Base-by-base conservation (phyloP, 306 rosid species). In the Sechiopsis laciniata region DNA sequence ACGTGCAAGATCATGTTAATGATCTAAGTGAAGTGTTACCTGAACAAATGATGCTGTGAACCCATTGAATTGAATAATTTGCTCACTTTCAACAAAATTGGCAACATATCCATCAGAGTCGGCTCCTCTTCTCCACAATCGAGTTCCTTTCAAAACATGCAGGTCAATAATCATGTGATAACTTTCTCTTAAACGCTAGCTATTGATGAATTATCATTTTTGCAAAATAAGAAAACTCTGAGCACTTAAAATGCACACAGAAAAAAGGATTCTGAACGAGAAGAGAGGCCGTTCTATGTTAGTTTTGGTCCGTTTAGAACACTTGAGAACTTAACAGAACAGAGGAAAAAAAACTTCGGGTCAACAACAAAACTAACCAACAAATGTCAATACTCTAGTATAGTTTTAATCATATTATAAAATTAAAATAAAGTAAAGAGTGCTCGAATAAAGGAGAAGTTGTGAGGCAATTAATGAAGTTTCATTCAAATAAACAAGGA, bases 121-220 rank as follows among this genome's bases (percentile, higher is more conserved):
- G 77, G 96, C 99, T 76, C 99, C 97, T 78, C 99, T 89, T 89
- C 97, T 91, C 99, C 97, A 94, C 96, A 91, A 81, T 60, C 97
- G 97, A 78, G 97, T 94, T 80, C 99, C 96, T 94, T 86, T 61
- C 70, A 74, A 59, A 24, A 76, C 81, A 86, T 58, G 72, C 2
- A 58, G 32, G 81, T 58, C 76, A 73, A 54, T 74, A 71, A 68
- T 53, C 46, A 46, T 5, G 6, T 65, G 48, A 9, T 42, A 42
- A 42, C 48, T 42, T 42, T 42, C 1, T 42, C 9, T 42, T 42
- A 9, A 7, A 42, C 11, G 48, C 48, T 8, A 42, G 48, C 48
- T 42, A 42, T 8, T 42, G 48, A 42, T 42, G 48, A 42, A 42
- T 9, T 42, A 42, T 8, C 48, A 42, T 42, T 42, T 42, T 42